phyloP scores from a whole-genome alignment of 345 rosid genomes.

The Populus tremula region DNA sequence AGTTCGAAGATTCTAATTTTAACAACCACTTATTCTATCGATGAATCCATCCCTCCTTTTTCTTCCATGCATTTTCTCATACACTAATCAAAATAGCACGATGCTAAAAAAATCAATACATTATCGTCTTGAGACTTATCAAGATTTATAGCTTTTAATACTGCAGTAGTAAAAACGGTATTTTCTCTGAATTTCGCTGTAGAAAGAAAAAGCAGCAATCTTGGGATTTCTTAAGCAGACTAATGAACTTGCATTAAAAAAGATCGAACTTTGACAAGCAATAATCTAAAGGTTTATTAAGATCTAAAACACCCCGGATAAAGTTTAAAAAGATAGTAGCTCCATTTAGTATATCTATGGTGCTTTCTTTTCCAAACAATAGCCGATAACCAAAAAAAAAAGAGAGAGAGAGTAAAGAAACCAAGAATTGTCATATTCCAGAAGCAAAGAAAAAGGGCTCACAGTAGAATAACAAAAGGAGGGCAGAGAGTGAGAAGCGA shows the following conservation, averaged over 20 bases:
- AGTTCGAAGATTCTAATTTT: conserved; percentile 6
- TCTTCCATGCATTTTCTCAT: neutral
- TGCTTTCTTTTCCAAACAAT: neutral
- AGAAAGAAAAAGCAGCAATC: neutral
- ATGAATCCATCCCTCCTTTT: neutral
- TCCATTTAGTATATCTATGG: neutral
- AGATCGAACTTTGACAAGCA: neutral
- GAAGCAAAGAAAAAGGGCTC: conserved; percentile 18
- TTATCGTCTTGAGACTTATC: neutral
- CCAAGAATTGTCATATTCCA: neutral
- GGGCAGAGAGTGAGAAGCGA: conserved; percentile 83
- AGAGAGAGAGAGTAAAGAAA: neutral
- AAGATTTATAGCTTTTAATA: conserved; percentile 1
- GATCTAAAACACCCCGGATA: neutral
- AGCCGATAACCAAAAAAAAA: neutral
- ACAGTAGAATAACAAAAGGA: conserved; percentile 91
- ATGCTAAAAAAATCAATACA: neutral
- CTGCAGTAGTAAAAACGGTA: neutral
- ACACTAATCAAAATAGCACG: neutral
- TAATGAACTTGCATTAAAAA: neutral
- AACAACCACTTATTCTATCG: neutral
- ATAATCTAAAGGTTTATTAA: neutral
- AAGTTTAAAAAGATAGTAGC: neutral
- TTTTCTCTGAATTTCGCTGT: neutral
- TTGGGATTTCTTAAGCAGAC: neutral